Evolutionary conservation across 2,329 filamentous ascomycete genomes (phyloP), one percentile per base, ranked within the genome.

Genomic region (Penicillium sp.): DNA sequence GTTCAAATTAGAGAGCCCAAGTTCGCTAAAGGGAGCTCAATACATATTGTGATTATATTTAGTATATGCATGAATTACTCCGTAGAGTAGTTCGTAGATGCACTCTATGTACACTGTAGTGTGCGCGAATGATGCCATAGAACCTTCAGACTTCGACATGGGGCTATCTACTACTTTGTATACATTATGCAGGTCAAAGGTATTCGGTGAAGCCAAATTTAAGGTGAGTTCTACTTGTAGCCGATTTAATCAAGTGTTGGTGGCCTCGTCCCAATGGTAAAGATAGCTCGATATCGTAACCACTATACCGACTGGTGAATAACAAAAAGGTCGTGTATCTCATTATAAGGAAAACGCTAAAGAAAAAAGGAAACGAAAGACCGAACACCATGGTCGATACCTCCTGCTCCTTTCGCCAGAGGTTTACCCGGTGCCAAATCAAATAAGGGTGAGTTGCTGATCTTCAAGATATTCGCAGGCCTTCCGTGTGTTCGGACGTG

Each of bases 301-400:
- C 4, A 28, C 12, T 28, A 29, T 13, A 19, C 29, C 19, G 17
- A 19, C 39, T 31, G 8, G 15, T n/a, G 7, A n/a, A 39, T 37
- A 43, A 34, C 34, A 37, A 39, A 35, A 24, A 34, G 22, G 21
- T 51, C 42, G 24, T 55, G 15, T 43, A 17, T 43, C 26, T 51
- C 33, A 10, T 53, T 34, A 34, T 35, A 17, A 33, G 19, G 19
- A 37, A 35, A 40, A 12, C 34, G 34, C 34, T 37, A 43, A 33
- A 40, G n/a, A 21, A 41, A 41, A 24, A 24, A 24, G 22, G 6
- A 8, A 24, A 31, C 17, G 8, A 37, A 17, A 29, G 51, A 49
- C 32, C 26, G 34, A 22, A 24, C 19, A 46, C 29, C 31, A 22
- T 10, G 2, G 24, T 8, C 24, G 13, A 17, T 26, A 3, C 32